Evolutionary conservation across 192 early-diverging fungal genomes (phyloP).

Genomic region (Rhizoclosmatium globosum): DNA sequence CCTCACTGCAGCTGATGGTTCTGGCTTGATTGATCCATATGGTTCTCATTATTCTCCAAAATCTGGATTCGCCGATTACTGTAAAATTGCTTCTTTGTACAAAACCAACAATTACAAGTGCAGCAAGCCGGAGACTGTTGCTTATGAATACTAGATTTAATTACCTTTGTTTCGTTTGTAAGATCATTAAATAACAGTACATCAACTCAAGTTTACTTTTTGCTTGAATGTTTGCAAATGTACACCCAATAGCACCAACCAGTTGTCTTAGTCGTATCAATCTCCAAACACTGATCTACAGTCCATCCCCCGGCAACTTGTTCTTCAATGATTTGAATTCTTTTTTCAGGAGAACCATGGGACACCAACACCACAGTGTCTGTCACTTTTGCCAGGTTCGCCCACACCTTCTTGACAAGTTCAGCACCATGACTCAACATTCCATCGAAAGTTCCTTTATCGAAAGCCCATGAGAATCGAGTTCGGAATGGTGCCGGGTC

Average conservation of each 20-base stretch:
- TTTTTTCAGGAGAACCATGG: conserved; percentile 25
- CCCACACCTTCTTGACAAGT: conserved; percentile 20
- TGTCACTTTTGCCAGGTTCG: conserved; percentile 10
- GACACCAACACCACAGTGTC: conserved; percentile 31
- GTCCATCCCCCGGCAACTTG: conserved; percentile 23
- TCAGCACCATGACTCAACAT: conserved; percentile 28
- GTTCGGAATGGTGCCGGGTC: background rate
- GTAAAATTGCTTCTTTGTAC: background rate
- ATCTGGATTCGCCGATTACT: background rate
- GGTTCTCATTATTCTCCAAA: background rate
- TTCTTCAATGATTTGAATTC: conserved; percentile 34
- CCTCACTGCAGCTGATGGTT: background rate
- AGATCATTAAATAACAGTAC: no score
- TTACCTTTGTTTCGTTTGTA: background rate
- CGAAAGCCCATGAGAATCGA: conserved; percentile 32
- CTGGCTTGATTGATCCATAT: background rate
- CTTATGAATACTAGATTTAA: background rate
- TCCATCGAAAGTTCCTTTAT: conserved; percentile 39
- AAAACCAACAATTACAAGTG: conserved; percentile 7
- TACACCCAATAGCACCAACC: conserved; percentile 13
- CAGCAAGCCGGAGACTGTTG: background rate
- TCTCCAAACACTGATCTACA: conserved; percentile 33
- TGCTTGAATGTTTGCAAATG: background rate
- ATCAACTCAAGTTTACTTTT: no score
- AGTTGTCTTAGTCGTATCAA: conserved; percentile 8